Base-by-base conservation (phyloP, 2,329 filamentous ascomycete species). In the Trichoderma atrobrunneum region DNA sequence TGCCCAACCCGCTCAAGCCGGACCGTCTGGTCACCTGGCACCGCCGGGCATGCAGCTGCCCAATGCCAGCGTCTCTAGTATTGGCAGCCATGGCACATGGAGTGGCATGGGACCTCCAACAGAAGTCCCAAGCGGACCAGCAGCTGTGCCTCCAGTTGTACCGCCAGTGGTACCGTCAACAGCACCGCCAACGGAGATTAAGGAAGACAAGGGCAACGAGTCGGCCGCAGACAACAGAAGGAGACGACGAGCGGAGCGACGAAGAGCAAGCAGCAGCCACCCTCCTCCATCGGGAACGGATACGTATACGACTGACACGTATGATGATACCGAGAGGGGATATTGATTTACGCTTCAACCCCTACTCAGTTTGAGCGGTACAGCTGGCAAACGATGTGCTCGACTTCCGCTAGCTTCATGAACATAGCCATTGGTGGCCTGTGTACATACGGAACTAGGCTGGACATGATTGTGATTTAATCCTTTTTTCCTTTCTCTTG, bases 171-270 rank as follows among this genome's bases (percentile, higher is more conserved):
- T 28, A 4, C 63, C 43, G 7, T 24, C 34, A 32, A 66, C n/a
- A 11, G 43, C 18, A 7, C 48, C 64, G 12, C 30, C 30, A n/a
- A 57, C 24, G 3, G 56, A 69, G 65, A 28, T 51, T 14, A 66
- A 51, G 62, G 69, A 72, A 7, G 76, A 78, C n/a, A 80, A 79
- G 56, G 80, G 73, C 34, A 76, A 76, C 16, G 79, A 79, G 30
- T 79, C 80, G 21, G 75, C 70, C 3, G 78, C 87, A 6, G 86
- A 90, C 72, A 86, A 87, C 72, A 82, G 89, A 74, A 79, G 87
- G 74, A 82, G 89, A 77, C 84, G 89, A 76, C 83, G 89, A 74
- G 78, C 85, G 73, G 89, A 91, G 79, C 83, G 83, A 72, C 78
- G 89, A 75, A 82, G 79, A 80, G 84, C 75, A 75, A 83, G 76